These are phyloP conservation scores for Penicillium sp. DNA, from an alignment of 2,329 filamentous ascomycete species.

Conservation along the genomic window DNA sequence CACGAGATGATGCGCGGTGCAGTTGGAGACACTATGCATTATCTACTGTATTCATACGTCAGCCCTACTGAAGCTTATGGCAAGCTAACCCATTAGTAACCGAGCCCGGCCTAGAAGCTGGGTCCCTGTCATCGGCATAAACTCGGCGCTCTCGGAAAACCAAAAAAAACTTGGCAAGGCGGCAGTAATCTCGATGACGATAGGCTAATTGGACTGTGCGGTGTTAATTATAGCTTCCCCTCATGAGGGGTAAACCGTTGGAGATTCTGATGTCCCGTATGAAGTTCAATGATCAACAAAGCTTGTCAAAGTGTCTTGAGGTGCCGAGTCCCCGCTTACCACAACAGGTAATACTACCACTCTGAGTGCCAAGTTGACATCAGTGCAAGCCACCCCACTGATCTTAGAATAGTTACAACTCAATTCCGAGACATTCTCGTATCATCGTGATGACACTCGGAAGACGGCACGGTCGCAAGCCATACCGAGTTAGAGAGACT, in stretches of 20 bases:
- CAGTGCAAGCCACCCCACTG: too few relatives aligned
- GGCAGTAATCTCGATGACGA: background rate
- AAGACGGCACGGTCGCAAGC: too few relatives aligned
- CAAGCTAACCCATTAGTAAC: too few relatives aligned
- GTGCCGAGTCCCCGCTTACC: background rate
- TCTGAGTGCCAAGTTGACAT: conserved; percentile 35
- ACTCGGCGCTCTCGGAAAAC: background rate
- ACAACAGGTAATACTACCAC: conserved; percentile 17
- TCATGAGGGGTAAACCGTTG: conserved; percentile 32
- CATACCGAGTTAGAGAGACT: too few relatives aligned
- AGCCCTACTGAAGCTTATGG: background rate
- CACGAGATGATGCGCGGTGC: background rate
- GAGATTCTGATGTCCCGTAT: conserved; percentile 52
- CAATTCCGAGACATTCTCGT: too few relatives aligned
- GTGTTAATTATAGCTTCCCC: background rate
- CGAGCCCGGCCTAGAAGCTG: too few relatives aligned
- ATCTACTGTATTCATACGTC: background rate
- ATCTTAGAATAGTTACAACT: too few relatives aligned
- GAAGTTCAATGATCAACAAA: background rate
- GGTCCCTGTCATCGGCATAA: background rate
- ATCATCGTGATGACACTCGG: too few relatives aligned
- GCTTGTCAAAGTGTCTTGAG: background rate
- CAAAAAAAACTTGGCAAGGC: background rate
- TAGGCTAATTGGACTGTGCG: background rate
- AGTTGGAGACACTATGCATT: background rate